Base-by-base conservation (phyloP, 352 stramenopile genomes). In the Pythium aristosporum region DNA sequence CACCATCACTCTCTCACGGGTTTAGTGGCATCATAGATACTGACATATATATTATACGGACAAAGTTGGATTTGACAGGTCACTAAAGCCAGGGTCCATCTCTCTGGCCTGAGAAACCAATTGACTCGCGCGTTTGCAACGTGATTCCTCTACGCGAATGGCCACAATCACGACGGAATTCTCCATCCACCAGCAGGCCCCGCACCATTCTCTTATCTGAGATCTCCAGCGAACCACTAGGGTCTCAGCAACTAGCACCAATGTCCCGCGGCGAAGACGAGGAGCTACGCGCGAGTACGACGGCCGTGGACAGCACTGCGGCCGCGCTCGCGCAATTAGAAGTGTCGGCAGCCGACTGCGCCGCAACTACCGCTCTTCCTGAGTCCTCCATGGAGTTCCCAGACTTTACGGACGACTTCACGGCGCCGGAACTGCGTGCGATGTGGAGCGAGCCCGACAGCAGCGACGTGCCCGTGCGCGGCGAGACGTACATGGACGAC, bases 361-460 rank as follows among this genome's bases (percentile, higher is more conserved):
- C 12, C 21, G 18, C 9, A 8, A 13, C 3, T 10, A 41, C 32
- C 9, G 12, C 1, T 30, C 25, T 30, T 5, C 25, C 25, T 30
- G 25, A 5, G 25, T 30, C 25, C 25, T 30, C 25, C 0, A 30
- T 5, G 25, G 50, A 32, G 1, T 52, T 65, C 46, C 49, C 55
- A 39, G 55, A 63, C 56, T 65, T 69, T 39, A 74, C 77, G 32
- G 79, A 77, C 48, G 68, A 61, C 15, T 48, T 74, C 3, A 60
- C 85, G 46, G 66, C 69, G 21, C 61, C 55, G 11, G 57, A 68
- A 41, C 78, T 89, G 63, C 76, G 76, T 50, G 57, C 50, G 13
- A 87, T 88, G 80, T 93, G 81, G 81, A 62, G 50, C 47, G 80
- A 88, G 37, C 79, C 85, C 16, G 73, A 85, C 63, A 62, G 73